Conservation (phyloP, 306 rosid genomes). For the Dalbergia cochinchinensis region DNA sequence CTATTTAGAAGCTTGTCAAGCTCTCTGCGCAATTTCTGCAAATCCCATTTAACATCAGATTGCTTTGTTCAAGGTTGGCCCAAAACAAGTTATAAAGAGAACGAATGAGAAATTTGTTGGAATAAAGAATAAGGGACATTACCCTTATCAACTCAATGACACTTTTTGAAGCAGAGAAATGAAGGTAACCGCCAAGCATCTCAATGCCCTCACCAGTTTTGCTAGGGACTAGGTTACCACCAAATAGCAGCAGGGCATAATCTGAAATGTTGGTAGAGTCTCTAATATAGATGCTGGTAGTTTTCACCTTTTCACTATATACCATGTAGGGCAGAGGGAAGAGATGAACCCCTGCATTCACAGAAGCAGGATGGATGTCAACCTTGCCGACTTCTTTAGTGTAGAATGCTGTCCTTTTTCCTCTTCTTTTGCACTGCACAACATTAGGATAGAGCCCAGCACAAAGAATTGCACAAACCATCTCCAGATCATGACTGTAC, state of each 20-base stretch:
- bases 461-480: slow-evolving; percentile 94
- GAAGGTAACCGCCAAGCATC: slow-evolving; percentile 98
- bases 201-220: slow-evolving; percentile 88
- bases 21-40: slow-evolving; percentile 86
- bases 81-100: slow-evolving; percentile 10
- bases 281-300: slow-evolving; percentile 75
- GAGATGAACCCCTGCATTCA: slow-evolving; percentile 88
- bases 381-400: slow-evolving; percentile 97
- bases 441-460: slow-evolving; percentile 97
- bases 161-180: slow-evolving; percentile 90
- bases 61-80: slow-evolving; percentile 16
- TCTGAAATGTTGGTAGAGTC: slow-evolving; percentile 96
- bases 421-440: slow-evolving; percentile 95
- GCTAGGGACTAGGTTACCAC: slow-evolving; percentile 80
- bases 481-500: slow-evolving; percentile 88
- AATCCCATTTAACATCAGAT: slow-evolving; percentile 40
- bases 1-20: slow-evolving; percentile 87
- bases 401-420: slow-evolving; percentile 82
- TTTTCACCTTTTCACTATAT: slow-evolving; percentile 95
- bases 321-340: slow-evolving; percentile 98
- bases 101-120: slow-evolving; percentile 17
- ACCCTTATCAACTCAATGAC: slow-evolving; percentile 90
- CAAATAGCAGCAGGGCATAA: slow-evolving; percentile 87
- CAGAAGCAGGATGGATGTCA: slow-evolving; percentile 95
- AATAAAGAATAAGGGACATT: slow-evolving; percentile 35